A percentile compares a stretch with the other conserved stretches of the same genome.
Evolutionary conservation across 371 early-diverging fungal genomes (phyloP).

Genomic region (Rhizomucor pusillus): DNA sequence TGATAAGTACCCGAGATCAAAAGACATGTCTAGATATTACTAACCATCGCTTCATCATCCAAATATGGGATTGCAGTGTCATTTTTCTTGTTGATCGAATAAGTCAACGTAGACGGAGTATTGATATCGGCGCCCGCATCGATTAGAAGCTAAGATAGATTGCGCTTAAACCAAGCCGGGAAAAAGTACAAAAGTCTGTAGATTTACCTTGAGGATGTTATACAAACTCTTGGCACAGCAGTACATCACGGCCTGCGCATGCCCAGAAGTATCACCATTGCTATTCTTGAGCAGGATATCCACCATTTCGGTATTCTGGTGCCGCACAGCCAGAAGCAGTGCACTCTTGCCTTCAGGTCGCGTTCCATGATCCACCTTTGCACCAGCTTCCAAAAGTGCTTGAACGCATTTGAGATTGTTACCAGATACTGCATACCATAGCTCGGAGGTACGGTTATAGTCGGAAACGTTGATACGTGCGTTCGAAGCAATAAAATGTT

Average conservation of each 20-base stretch:
- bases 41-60: no score
- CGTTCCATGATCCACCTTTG: constrained; percentile 5
- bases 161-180: no score
- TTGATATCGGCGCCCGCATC: constrained; percentile 23
- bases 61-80: no score
- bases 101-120: not conserved
- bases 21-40: no score
- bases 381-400: constrained; percentile 31
- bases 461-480: constrained; percentile 25
- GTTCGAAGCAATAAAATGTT: constrained; percentile 15
- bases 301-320: constrained; percentile 17
- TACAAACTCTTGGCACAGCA: constrained; percentile 1
- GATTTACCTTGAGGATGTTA: not conserved
- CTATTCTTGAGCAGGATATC: constrained; percentile 24
- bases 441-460: constrained; percentile 29
- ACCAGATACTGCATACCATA: constrained; percentile 46
- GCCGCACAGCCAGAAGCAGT: constrained; percentile 22
- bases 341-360: constrained; percentile 10
- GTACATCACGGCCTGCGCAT: constrained; percentile 35
- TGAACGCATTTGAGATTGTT: constrained; percentile 15
- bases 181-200: not conserved
- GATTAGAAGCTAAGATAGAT: constrained; percentile 27
- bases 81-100: no score
- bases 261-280: constrained; percentile 18
- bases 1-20: no score